Evolutionary conservation across 75 land plant genomes (phyloP).

Genomic region (Sequoia sempervirens): DNA sequence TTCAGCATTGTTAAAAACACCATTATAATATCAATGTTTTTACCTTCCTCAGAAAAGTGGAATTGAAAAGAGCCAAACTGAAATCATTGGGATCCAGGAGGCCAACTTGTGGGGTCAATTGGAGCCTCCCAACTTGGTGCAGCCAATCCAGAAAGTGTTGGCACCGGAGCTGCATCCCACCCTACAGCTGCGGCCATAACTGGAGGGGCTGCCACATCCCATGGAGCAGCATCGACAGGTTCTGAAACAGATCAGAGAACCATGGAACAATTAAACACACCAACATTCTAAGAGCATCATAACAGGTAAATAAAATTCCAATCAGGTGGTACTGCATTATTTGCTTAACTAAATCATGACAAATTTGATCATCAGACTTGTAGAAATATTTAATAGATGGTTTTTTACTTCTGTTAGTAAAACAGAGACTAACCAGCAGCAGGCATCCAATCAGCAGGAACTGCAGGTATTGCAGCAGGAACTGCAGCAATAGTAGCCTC

Average conservation of each 20-base stretch:
- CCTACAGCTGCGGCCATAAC: conserved; percentile 3
- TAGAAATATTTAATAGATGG: not conserved
- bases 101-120: not conserved
- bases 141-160: not conserved
- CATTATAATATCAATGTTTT: not conserved
- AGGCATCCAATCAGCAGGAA: conserved; percentile 21
- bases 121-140: not conserved
- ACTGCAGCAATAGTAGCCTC: conserved; percentile 11
- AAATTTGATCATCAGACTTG: not conserved
- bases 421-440: conserved; percentile 17
- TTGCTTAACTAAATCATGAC: not conserved
- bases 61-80: not conserved
- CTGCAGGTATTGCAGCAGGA: conserved; percentile 21
- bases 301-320: not conserved
- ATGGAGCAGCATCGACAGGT: conserved; percentile 17
- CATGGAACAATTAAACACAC: not conserved
- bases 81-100: not conserved
- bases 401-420: not conserved
- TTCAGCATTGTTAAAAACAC: not conserved
- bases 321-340: too few relatives aligned
- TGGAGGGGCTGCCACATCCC: conserved; percentile 38
- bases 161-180: conserved; percentile 11
- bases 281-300: not conserved
- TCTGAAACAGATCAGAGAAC: conserved; percentile 5
- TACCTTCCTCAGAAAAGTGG: not conserved